These are phyloP conservation scores for Aspergillus incahuasiensis DNA, from an alignment of 495 filamentous ascomycete species.

Conservation along the genomic window DNA sequence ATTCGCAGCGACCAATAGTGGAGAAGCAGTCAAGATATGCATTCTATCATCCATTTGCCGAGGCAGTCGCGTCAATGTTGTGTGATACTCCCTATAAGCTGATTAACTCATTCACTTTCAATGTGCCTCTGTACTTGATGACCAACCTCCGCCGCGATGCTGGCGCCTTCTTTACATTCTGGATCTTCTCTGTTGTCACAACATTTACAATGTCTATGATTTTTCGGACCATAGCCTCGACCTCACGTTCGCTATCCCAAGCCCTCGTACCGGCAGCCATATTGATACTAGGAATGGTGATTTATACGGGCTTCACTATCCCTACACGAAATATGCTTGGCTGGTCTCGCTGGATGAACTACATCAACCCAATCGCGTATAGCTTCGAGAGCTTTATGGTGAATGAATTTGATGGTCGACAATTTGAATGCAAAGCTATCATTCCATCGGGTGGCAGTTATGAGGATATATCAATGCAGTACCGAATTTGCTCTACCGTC, in stretches of 20 bases:
- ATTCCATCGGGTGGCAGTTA: slow-evolving; percentile 38
- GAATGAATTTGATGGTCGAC: slow-evolving; percentile 54
- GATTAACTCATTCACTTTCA: slow-evolving; percentile 39
- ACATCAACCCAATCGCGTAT: slow-evolving; percentile 41
- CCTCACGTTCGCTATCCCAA: slow-evolving; percentile 41
- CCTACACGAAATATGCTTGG: slow-evolving; percentile 42
- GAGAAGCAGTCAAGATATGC: slow-evolving; percentile 58
- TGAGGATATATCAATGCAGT: slow-evolving; percentile 21
- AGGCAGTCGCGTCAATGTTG: slow-evolving; percentile 51
- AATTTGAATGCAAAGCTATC: slow-evolving; percentile 41
- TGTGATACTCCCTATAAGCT: slow-evolving; percentile 53
- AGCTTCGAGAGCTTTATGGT: slow-evolving; percentile 41
- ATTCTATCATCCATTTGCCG: slow-evolving; percentile 55
- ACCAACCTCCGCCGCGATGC: slow-evolving; percentile 37
- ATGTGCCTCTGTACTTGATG: slow-evolving; percentile 52
- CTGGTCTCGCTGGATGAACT: slow-evolving; percentile 46
- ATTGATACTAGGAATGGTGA: slow-evolving; percentile 36
- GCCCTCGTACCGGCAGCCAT: slow-evolving; percentile 42
- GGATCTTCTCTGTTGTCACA: slow-evolving; percentile 41
- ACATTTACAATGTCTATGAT: slow-evolving; percentile 49
- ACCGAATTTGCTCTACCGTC: slow-evolving; percentile 10
- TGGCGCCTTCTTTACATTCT: slow-evolving; percentile 48
- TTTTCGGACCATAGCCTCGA: slow-evolving; percentile 37
- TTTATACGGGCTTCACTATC: slow-evolving; percentile 43
- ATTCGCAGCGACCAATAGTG: slow-evolving; percentile 55